Percentiles rank a stretch among this genome's conserved stretches.
phyloP scores from a whole-genome alignment of 768 basidiomycete species.

The Pseudohyphozyma bogoriensis region DNA sequence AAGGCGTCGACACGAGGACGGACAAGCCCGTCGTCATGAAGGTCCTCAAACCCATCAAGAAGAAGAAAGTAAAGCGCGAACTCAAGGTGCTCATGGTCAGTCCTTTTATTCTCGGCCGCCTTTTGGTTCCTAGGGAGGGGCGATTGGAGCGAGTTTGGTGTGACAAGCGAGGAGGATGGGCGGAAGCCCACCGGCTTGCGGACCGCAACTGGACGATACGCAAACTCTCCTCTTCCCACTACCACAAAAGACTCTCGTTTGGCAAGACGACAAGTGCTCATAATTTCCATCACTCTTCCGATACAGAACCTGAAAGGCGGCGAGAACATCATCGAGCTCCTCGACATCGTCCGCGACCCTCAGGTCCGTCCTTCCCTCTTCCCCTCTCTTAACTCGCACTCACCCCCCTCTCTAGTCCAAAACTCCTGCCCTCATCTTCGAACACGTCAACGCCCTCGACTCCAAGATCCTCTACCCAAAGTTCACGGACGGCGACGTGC shows the following conservation, averaged over 20 bases:
- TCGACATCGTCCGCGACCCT: constrained; percentile 29
- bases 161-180: no score
- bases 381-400: not conserved
- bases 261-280: no score
- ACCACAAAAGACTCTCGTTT: no score
- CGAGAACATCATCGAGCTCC: constrained; percentile 25
- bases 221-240: no score
- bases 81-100: constrained; percentile 16
- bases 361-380: not conserved
- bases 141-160: no score
- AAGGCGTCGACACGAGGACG: constrained; percentile 26
- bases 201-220: no score
- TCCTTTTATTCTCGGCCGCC: not conserved
- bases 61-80: constrained; percentile 33
- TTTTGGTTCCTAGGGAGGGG: no score
- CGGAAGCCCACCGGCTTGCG: no score
- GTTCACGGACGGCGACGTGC: constrained; percentile 29
- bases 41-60: constrained; percentile 27
- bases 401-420: constrained; percentile 15
- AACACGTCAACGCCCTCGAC: constrained; percentile 30
- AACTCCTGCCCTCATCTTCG: constrained; percentile 27
- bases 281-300: no score
- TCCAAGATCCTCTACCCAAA: constrained; percentile 27
- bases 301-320: constrained; percentile 23
- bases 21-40: constrained; percentile 27